These are phyloP conservation scores for Solanum ossicruentum DNA, from an alignment of 257 asterid genomes.

Conservation along the genomic window DNA sequence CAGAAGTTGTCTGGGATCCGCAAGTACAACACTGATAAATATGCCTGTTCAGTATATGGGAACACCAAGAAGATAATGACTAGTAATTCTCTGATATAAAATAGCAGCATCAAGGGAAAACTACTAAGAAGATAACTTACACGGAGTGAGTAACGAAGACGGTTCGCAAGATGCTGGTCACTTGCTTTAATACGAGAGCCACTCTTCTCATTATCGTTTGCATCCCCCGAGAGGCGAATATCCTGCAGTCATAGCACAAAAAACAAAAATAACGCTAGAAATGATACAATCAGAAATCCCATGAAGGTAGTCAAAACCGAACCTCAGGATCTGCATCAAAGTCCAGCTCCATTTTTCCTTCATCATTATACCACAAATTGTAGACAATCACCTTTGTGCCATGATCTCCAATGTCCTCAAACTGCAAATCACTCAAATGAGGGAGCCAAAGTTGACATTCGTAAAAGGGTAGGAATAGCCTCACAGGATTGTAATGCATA, in stretches of 20 bases:
- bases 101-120: neutral
- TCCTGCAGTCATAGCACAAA: slow-evolving; percentile 39
- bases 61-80: neutral
- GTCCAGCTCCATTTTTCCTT: slow-evolving; percentile 71
- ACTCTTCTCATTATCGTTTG: slow-evolving; percentile 9
- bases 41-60: slow-evolving; percentile 46
- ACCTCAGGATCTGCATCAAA: slow-evolving; percentile 84
- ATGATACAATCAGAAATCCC: neutral
- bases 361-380: slow-evolving; percentile 74
- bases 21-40: slow-evolving; percentile 71
- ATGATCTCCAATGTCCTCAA: slow-evolving; percentile 66
- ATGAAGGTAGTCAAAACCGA: neutral
- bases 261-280: neutral
- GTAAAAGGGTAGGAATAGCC: neutral
- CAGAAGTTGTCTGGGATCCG: slow-evolving; percentile 41
- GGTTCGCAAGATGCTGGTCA: slow-evolving; percentile 73
- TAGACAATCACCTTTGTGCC: slow-evolving; percentile 71
- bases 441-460: neutral
- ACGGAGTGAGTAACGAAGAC: slow-evolving; percentile 74
- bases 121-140: slow-evolving; percentile 27
- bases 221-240: slow-evolving; percentile 39
- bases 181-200: slow-evolving; percentile 13
- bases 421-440: slow-evolving; percentile 20
- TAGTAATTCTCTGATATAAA: neutral
- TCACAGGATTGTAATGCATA: neutral